These are phyloP conservation scores for Trichoderma koningii DNA, from an alignment of 2,329 filamentous ascomycete genomes.

Conservation along the genomic window DNA sequence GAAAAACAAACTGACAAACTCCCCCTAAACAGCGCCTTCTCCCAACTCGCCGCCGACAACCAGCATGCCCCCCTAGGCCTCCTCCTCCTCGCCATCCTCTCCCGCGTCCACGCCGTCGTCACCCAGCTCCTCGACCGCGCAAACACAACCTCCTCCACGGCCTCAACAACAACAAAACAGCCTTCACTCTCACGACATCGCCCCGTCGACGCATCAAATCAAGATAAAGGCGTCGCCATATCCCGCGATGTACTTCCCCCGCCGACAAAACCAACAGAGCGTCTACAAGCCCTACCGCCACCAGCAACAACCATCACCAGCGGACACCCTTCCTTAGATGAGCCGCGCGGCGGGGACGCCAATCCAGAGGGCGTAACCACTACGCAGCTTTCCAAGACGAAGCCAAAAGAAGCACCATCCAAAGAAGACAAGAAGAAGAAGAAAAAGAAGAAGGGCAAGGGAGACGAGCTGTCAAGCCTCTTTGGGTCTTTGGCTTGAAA, in stretches of 20 bases:
- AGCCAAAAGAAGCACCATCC: not conserved
- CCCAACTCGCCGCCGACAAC: constrained; percentile 68
- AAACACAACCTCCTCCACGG: not conserved
- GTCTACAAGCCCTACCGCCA: not conserved
- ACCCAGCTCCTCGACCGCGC: constrained; percentile 38
- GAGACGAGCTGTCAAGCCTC: constrained; percentile 71
- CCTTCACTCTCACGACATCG: not conserved
- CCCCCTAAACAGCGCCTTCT: constrained; percentile 56
- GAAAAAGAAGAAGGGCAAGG: constrained; percentile 59
- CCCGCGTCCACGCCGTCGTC: constrained; percentile 55
- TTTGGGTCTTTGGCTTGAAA: constrained; percentile 58
- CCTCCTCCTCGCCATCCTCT: constrained; percentile 65
- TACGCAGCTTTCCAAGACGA: not conserved
- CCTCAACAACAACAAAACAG: not conserved
- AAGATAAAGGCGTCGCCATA: constrained; percentile 38
- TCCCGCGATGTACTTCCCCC: constrained; percentile 33
- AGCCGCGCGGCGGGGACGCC: not conserved
- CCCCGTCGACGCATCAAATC: constrained; percentile 12
- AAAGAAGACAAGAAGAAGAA: constrained; percentile 34
- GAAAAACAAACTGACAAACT: not conserved
- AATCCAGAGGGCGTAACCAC: not conserved
- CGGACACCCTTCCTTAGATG: not conserved
- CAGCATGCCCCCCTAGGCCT: constrained; percentile 74
- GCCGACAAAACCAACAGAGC: not conserved
- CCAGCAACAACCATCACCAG: too few species aligned